These are phyloP conservation scores for Rutidosis leptorrhynchoides DNA, from an alignment of 129 eudicot genomes.

Conservation along the genomic window DNA sequence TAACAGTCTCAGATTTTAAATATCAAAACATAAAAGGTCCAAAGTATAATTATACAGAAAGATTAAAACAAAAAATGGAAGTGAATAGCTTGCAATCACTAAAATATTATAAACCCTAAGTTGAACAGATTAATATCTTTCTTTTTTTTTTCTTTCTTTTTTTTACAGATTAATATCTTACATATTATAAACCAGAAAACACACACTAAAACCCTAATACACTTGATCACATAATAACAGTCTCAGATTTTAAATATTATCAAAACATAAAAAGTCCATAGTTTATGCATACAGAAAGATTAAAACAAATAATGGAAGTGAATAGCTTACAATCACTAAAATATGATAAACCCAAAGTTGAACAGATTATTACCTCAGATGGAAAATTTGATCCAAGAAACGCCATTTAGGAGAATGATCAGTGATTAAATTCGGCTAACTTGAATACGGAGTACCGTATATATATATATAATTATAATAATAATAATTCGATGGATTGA, in stretches of 20 bases:
- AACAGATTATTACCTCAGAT: slow-evolving; percentile 43
- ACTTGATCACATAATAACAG: neutral
- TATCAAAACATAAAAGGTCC: neutral
- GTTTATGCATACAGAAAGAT: neutral
- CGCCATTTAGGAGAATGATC: slow-evolving; percentile 37
- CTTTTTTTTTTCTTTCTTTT: too few relatives aligned
- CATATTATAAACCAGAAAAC: neutral
- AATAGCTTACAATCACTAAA: neutral
- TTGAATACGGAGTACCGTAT: neutral
- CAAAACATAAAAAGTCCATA: neutral
- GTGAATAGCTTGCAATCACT: neutral
- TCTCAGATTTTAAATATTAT: too few relatives aligned
- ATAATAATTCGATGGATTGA: neutral
- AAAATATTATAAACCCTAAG: slow-evolving; percentile 31
- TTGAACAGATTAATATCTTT: slow-evolving; percentile 40
- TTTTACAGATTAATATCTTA: too few relatives aligned
- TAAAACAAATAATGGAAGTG: neutral
- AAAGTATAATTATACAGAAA: neutral
- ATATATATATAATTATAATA: too few relatives aligned
- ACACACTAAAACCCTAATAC: neutral
- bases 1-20: too few relatives aligned
- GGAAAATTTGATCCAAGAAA: slow-evolving; percentile 50
- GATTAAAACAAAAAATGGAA: neutral
- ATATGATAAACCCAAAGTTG: slow-evolving; percentile 31
- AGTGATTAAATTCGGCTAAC: slow-evolving; percentile 13